phyloP scores from a whole-genome alignment of 225 moss, liverwort and hornwort species.

The Ulota crispa region DNA sequence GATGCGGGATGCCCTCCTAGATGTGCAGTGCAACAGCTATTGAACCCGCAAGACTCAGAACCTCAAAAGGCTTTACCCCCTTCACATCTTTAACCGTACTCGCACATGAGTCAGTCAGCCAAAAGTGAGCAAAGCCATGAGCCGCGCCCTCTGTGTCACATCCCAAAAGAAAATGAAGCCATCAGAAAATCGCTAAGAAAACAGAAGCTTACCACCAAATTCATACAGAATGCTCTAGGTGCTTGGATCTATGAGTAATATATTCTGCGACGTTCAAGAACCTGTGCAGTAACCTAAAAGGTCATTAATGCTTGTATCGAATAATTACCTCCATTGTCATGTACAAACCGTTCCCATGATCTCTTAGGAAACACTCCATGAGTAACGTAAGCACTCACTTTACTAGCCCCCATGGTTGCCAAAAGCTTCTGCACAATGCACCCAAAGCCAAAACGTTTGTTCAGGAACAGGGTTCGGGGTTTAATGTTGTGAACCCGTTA shows the following conservation, averaged over 20 bases:
- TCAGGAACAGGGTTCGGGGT: constrained; percentile 7
- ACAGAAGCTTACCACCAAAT: not conserved
- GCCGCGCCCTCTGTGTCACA: constrained; percentile 50
- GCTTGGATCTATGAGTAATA: not conserved
- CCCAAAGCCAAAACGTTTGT: not conserved
- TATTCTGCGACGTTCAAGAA: constrained; percentile 7
- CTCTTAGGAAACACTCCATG: constrained; percentile 93
- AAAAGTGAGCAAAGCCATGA: constrained; percentile 81
- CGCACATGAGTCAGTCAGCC: constrained; percentile 94
- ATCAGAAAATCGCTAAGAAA: not conserved
- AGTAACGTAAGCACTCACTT: constrained; percentile 98
- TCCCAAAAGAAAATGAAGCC: constrained; percentile 11
- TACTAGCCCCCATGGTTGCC: constrained; percentile 71
- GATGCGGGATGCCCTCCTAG: constrained; percentile 16
- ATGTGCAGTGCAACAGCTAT: constrained; percentile 94
- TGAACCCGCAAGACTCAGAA: constrained; percentile 91
- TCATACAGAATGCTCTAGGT: not conserved
- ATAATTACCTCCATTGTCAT: constrained; percentile 56
- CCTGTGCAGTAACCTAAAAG: not conserved
- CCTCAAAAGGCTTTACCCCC: constrained; percentile 81
- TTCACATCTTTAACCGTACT: constrained; percentile 80
- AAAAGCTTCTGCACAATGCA: constrained; percentile 73
- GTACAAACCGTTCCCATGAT: constrained; percentile 85
- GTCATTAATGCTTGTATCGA: not conserved
- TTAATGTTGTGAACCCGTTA: not conserved